Evolutionary conservation across 2,329 filamentous ascomycete genomes (phyloP), one percentile per base, ranked within the genome.

Genomic region (Paecilomyces sp.): DNA sequence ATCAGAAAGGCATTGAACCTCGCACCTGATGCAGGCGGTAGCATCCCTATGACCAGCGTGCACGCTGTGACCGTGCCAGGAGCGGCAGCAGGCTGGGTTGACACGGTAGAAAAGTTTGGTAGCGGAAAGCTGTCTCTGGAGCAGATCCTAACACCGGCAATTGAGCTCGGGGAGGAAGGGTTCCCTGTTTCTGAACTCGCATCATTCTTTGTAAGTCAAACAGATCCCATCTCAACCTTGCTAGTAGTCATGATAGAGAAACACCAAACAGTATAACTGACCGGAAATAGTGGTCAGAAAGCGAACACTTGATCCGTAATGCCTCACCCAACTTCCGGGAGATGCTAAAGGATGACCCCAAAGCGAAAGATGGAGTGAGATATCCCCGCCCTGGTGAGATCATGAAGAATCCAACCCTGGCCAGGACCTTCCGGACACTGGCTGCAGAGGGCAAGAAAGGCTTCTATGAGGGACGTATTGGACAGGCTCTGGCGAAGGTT

Each of bases 21-120:
- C 13, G 79, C 82, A 1, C 82, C 85, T 7, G 85, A 82, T 12
- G 76, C 83, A 47, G 65, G 70, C 1, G 80, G 79, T 0, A 81
- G 78, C 1, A 92, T 97, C 33, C 92, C 92, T 15, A 85, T 88
- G 78, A 76, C 78, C 34, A 93, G 88, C 69, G 87, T 90, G 13
- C 89, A 95, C 70, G 83, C 92, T 9, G 90, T 91, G 0, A 96
- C 92, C 1, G 88, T 94, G 0, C 94, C 94, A 0, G 94, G 94
- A 5, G 92, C 94, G 1, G 86, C 94, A 0, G 94, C 92, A 0
- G 94, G 93, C 0, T 99, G 94, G 94, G 87, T 90, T 25, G 94
- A 99, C 74, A 88, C 89, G 0, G 82, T 97, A 0, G 88, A 92
- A 74, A 86, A 85, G 58, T 96, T 97, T 70, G 94, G 94, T 15